Conservation (phyloP, 2,329 filamentous ascomycete species). For the Phoma sp. region DNA sequence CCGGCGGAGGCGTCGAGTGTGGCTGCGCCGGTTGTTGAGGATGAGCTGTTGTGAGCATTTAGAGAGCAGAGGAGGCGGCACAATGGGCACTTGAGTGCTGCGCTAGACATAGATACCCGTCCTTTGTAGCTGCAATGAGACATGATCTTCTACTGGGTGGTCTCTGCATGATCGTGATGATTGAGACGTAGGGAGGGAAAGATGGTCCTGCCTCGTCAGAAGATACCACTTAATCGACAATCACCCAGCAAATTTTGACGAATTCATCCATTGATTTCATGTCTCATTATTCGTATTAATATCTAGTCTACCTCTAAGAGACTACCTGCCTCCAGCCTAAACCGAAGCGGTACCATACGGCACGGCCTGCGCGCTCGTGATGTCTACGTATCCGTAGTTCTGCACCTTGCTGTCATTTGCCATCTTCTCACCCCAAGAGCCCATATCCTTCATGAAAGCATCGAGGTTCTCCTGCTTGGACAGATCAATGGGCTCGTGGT, state of each 20-base stretch:
- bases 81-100: neutral
- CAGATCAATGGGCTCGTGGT: slow-evolving; percentile 60
- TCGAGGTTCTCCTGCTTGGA: slow-evolving; percentile 56
- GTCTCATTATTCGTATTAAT: neutral
- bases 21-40: slow-evolving; percentile 18
- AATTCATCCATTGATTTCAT: neutral
- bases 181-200: neutral
- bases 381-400: slow-evolving; percentile 55
- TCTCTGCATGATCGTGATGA: neutral
- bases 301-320: neutral
- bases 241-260: too few relatives aligned
- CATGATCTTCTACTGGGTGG: neutral
- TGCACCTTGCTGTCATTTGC: slow-evolving; percentile 46
- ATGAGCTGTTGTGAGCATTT: slow-evolving; percentile 36
- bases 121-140: slow-evolving; percentile 15
- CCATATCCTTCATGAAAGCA: slow-evolving; percentile 57
- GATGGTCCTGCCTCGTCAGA: too few relatives aligned
- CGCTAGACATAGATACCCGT: slow-evolving; percentile 15
- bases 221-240: too few relatives aligned
- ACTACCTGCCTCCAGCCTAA: neutral
- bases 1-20: neutral
- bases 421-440: slow-evolving; percentile 51
- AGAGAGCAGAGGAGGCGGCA: neutral
- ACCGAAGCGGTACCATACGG: slow-evolving; percentile 44
- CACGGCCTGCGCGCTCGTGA: slow-evolving; percentile 44